Percentiles rank a stretch among this genome's conserved stretches.
Conservation (phyloP, 495 filamentous ascomycete species). For the Talaromyces stipitatus region DNA sequence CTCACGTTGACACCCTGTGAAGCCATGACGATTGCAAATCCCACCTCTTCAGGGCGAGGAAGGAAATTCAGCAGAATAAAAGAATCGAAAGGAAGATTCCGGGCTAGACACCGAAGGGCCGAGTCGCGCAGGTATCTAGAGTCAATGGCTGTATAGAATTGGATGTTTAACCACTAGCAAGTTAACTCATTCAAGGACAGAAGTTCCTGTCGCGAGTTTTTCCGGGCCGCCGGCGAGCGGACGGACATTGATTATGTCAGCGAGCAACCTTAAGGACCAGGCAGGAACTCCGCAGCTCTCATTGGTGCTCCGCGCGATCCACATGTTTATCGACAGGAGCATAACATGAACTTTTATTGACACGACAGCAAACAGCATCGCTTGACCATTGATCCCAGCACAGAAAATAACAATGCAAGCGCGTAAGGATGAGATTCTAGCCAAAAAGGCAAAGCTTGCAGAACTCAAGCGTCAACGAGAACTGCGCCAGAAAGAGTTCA, state of each 20-base stretch:
- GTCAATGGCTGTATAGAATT: conserved; percentile 34
- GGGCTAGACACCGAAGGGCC: conserved; percentile 24
- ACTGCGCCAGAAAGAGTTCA: conserved; percentile 65
- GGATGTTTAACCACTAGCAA: conserved; percentile 10
- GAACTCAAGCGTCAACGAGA: conserved; percentile 92
- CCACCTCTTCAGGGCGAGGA: conserved; percentile 17
- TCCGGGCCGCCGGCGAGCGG: conserved; percentile 33
- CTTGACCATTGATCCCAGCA: neutral
- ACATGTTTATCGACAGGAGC: neutral
- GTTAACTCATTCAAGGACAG: conserved; percentile 18
- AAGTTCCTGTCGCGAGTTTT: conserved; percentile 48
- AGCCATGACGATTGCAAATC: conserved; percentile 31
- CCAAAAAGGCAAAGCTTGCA: conserved; percentile 88
- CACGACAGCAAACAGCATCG: neutral
- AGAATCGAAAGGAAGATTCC: neutral
- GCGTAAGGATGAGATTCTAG: conserved; percentile 86
- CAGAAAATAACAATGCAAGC: conserved; percentile 54
- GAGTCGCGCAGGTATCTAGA: conserved; percentile 23
- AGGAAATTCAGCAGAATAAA: conserved; percentile 14
- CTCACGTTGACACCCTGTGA: conserved; percentile 46
- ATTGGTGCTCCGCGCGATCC: neutral
- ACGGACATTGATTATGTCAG: conserved; percentile 37
- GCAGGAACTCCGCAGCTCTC: conserved; percentile 3
- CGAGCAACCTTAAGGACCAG: conserved; percentile 7
- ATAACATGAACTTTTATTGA: neutral